Evolutionary conservation across 2,329 filamentous ascomycete species (phyloP).

Genomic region (Colletotrichum gloeosporioides): DNA sequence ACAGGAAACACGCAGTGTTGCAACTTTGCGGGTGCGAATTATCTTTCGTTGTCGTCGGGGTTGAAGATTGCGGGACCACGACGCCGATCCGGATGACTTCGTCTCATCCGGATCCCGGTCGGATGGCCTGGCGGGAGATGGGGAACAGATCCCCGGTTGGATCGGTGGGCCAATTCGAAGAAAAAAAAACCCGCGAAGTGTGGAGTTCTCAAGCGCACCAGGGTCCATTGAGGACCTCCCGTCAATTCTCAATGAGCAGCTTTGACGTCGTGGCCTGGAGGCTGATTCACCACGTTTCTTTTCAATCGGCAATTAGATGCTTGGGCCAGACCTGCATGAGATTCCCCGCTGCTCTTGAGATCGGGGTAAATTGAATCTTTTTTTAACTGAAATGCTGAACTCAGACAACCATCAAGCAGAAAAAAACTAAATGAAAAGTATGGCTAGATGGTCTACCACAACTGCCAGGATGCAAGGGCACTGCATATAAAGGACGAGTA

Average conservation of each 20-base stretch:
- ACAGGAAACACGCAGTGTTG: not conserved
- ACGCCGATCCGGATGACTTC: not conserved
- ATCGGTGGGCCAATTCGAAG: not conserved
- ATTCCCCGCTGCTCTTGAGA: not conserved
- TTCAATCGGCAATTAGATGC: not conserved
- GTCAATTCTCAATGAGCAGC: not conserved
- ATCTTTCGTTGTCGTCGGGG: not conserved
- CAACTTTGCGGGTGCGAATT: not conserved
- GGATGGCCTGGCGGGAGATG: not conserved
- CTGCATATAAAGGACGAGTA: not conserved
- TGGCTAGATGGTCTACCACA: not conserved
- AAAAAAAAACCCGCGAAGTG: not conserved
- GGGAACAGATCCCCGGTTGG: not conserved
- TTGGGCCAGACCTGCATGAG: not conserved
- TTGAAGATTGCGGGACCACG: not conserved
- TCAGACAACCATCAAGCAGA: not conserved
- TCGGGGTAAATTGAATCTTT: not conserved
- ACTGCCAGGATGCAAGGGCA: not conserved
- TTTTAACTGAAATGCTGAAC: not conserved
- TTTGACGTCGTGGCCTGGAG: not conserved
- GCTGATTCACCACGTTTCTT: not conserved
- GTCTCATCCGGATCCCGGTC: not conserved
- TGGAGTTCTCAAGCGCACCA: not conserved
- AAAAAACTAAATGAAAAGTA: not conserved
- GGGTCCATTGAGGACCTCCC: not conserved